These are phyloP conservation scores for Emydomyces testavorans DNA, from an alignment of 2,329 filamentous ascomycete genomes.

Conservation along the genomic window DNA sequence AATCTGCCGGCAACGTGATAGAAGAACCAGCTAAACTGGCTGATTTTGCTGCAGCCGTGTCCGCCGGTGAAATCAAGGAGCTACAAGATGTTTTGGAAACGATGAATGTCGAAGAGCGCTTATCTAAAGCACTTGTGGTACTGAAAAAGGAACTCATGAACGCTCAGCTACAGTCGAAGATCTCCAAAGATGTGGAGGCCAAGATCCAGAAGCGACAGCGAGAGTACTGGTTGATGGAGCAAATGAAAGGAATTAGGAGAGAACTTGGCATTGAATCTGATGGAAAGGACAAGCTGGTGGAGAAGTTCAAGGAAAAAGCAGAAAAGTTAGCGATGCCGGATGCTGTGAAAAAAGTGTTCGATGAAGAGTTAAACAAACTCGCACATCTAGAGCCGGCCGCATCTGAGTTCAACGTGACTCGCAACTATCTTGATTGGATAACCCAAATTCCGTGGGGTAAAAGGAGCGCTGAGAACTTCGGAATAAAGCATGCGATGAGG, in stretches of 20 bases:
- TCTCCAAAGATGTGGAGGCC: constrained; percentile 91
- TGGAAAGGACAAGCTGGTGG: constrained; percentile 94
- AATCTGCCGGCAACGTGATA: constrained; percentile 86
- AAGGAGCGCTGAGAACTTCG: constrained; percentile 91
- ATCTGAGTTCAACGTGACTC: constrained; percentile 95
- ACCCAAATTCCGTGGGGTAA: constrained; percentile 98
- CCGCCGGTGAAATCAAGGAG: constrained; percentile 83
- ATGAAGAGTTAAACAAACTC: constrained; percentile 95
- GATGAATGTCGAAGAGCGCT: constrained; percentile 79
- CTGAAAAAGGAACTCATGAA: constrained; percentile 99
- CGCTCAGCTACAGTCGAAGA: constrained; percentile 90
- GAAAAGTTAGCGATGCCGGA: constrained; percentile 93
- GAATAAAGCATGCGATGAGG: constrained; percentile 76
- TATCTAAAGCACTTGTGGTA: constrained; percentile 82
- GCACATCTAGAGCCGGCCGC: constrained; percentile 89
- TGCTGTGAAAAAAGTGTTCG: constrained; percentile 90
- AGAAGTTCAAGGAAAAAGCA: constrained; percentile 94
- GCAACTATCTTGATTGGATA: constrained; percentile 97
- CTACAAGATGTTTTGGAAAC: constrained; percentile 82
- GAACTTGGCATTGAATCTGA: constrained; percentile 95
- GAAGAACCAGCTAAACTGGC: constrained; percentile 91
- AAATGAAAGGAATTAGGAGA: constrained; percentile 96
- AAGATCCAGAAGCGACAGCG: constrained; percentile 96
- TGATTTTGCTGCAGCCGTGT: constrained; percentile 93
- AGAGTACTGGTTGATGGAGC: constrained; percentile 98